These are phyloP conservation scores for Anethum foeniculum DNA, from an alignment of 140 eudicot genomes.

Conservation along the genomic window DNA sequence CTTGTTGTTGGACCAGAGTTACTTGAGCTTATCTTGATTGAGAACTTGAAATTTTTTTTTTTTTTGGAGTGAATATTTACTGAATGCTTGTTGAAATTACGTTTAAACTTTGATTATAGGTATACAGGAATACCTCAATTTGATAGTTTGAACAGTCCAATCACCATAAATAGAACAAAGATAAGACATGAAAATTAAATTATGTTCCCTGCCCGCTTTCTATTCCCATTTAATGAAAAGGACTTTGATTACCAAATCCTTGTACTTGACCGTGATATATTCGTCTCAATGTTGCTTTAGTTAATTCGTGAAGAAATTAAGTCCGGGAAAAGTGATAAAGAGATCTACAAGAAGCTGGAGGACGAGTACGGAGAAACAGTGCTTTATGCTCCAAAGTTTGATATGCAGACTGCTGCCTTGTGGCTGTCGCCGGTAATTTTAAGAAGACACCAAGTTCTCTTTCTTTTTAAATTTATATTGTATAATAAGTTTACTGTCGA, in stretches of 20 bases:
- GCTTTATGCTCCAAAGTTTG: conserved; percentile 86
- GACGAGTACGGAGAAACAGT: conserved; percentile 84
- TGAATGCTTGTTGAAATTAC: neutral
- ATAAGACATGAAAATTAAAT: neutral
- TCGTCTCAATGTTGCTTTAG: conserved; percentile 27
- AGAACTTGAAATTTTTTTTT: neutral
- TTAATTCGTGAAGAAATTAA: conserved; percentile 86
- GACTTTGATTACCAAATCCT: neutral
- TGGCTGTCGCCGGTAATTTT: conserved; percentile 89
- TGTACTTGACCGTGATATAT: neutral
- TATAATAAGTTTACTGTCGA: neutral
- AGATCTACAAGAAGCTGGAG: conserved; percentile 77
- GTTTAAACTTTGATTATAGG: neutral
- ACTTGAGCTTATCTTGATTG: neutral
- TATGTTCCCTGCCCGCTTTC: neutral
- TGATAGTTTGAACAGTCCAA: neutral
- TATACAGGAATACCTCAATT: neutral
- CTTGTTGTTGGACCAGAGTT: neutral
- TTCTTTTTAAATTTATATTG: neutral
- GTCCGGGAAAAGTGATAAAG: conserved; percentile 79
- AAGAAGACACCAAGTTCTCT: neutral
- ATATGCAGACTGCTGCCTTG: conserved; percentile 89
- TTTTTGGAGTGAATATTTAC: neutral
- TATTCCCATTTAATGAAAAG: neutral
- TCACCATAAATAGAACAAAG: neutral